Evolutionary conservation across 1,284 basidiomycete genomes (phyloP).

Genomic region (Naganishia sp.): DNA sequence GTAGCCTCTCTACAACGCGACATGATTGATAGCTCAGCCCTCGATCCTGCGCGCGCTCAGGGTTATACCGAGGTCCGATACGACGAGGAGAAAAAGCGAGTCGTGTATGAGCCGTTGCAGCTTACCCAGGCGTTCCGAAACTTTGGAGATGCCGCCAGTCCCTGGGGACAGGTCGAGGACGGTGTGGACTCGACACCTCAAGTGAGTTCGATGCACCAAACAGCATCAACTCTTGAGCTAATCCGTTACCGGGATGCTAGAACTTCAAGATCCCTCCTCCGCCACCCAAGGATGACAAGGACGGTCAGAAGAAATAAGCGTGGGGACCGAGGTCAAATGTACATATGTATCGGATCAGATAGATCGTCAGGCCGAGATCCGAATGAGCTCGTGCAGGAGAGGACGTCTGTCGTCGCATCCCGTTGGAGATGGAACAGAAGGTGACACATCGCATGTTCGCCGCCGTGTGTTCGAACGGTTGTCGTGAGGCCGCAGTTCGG

Average conservation of each 20-base stretch:
- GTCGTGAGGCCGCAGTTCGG: too few relatives aligned
- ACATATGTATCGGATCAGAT: constrained; percentile 8
- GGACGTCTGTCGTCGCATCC: too few relatives aligned
- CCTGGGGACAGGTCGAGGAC: constrained; percentile 95
- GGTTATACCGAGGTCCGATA: constrained; percentile 98
- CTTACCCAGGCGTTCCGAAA: constrained; percentile 98
- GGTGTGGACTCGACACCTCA: constrained; percentile 68
- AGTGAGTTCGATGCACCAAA: constrained; percentile 13
- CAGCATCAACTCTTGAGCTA: background rate
- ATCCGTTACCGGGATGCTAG: constrained; percentile 30
- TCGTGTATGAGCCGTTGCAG: constrained; percentile 96
- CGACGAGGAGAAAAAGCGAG: constrained; percentile 97
- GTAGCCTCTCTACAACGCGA: constrained; percentile 38
- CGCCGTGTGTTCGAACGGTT: too few relatives aligned
- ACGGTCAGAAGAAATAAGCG: constrained; percentile 37
- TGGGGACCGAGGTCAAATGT: background rate
- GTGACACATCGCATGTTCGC: too few relatives aligned
- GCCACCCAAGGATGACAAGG: constrained; percentile 51
- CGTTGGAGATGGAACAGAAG: too few relatives aligned
- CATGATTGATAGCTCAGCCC: background rate
- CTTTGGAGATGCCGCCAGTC: constrained; percentile 82
- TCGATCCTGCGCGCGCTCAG: constrained; percentile 52
- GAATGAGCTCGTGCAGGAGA: too few relatives aligned
- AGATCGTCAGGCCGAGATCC: background rate
- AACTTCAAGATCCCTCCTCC: constrained; percentile 53